A percentile compares a stretch with the other conserved stretches of the same genome.
Evolutionary conservation across 176 grass and related monocot species (phyloP).

Genomic region (Oryza officinalis): DNA sequence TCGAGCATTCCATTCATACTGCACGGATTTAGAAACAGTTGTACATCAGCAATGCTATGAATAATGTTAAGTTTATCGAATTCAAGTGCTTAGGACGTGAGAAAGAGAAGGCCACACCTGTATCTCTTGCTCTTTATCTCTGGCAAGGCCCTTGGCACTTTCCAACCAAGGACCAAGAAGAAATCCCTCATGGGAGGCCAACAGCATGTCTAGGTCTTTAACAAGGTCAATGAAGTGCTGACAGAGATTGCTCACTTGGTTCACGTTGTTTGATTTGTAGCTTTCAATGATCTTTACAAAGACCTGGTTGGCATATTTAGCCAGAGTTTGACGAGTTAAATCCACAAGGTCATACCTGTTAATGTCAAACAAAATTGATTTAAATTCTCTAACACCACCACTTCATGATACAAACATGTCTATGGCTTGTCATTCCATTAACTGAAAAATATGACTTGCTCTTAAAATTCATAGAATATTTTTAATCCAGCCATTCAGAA

Average conservation of each 20-base stretch:
- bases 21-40: constrained; percentile 27
- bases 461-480: neutral
- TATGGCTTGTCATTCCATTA: neutral
- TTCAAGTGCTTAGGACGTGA: neutral
- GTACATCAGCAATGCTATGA: neutral
- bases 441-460: neutral
- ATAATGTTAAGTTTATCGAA: neutral
- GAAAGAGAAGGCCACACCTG: constrained; percentile 47
- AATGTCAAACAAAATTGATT: constrained; percentile 7
- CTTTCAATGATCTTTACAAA: constrained; percentile 62
- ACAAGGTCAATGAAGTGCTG: constrained; percentile 65
- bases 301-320: constrained; percentile 76
- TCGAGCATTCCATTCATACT: constrained; percentile 97
- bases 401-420: constrained; percentile 4
- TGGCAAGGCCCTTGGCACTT: constrained; percentile 68
- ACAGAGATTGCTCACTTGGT: constrained; percentile 43
- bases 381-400: constrained; percentile 12
- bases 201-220: constrained; percentile 57
- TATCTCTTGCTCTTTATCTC: constrained; percentile 46
- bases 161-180: constrained; percentile 83
- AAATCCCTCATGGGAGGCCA: constrained; percentile 79
- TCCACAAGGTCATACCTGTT: constrained; percentile 83
- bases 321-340: constrained; percentile 77
- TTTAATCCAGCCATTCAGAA: neutral
- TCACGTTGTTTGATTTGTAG: constrained; percentile 52